Evolutionary conservation across 305 asterid species (phyloP).

Genomic region (Fraxinus angustifolia): DNA sequence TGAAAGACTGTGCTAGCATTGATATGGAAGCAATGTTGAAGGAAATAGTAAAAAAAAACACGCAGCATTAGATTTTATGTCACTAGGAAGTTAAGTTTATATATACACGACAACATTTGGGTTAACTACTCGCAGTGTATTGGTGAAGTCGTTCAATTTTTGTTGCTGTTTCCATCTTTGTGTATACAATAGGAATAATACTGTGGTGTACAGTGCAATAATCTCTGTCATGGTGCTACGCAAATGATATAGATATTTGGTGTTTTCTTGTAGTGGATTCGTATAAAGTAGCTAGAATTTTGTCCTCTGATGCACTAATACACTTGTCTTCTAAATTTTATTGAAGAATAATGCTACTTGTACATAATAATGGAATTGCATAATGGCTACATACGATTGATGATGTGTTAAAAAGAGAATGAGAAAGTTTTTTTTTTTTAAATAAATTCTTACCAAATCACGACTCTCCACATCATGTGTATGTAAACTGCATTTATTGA

Average conservation of each 20-base stretch:
- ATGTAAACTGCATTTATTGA: too few species aligned
- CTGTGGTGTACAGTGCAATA: conserved; percentile 23
- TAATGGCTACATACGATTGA: too few species aligned
- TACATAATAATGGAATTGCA: too few species aligned
- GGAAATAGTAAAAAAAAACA: background rate
- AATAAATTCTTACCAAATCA: too few species aligned
- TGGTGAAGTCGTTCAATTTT: background rate
- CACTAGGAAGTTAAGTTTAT: background rate
- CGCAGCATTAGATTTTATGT: background rate
- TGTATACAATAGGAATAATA: conserved; percentile 4
- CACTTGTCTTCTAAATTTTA: background rate
- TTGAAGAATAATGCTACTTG: background rate
- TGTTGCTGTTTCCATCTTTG: background rate
- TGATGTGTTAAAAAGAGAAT: too few species aligned
- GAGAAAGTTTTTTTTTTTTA: too few species aligned
- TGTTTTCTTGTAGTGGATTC: background rate
- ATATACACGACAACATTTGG: background rate
- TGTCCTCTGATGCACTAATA: background rate
- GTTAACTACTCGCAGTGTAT: background rate
- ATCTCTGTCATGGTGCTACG: background rate
- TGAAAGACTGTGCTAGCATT: background rate
- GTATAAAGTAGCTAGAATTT: background rate
- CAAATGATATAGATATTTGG: background rate
- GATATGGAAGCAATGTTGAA: background rate
- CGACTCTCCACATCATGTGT: too few species aligned